These are phyloP conservation scores for Pyricularia pennisetigena DNA, from an alignment of 2,329 filamentous ascomycete species.

Conservation along the genomic window DNA sequence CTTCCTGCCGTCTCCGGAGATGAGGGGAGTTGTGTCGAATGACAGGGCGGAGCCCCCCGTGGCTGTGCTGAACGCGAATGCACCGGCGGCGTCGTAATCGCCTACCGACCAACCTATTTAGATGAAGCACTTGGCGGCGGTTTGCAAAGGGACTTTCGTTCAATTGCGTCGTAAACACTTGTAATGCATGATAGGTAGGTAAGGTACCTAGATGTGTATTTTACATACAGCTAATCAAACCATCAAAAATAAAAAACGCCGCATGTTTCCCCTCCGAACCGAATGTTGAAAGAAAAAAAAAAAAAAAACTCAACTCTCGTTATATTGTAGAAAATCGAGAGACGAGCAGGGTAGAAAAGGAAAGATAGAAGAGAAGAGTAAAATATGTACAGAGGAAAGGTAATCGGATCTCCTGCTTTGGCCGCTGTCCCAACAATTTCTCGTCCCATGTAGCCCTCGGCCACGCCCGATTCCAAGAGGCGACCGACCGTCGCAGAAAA, in stretches of 20 bases:
- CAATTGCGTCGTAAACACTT: no score
- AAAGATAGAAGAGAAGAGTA: background rate
- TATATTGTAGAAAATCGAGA: background rate
- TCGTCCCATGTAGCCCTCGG: background rate
- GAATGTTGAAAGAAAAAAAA: no score
- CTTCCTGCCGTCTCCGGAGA: background rate
- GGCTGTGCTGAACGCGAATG: background rate
- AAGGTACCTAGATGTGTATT: background rate
- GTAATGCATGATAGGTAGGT: background rate
- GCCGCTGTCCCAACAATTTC: background rate
- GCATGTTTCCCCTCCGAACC: background rate
- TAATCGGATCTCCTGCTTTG: background rate
- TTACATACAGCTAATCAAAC: background rate
- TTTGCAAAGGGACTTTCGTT: background rate
- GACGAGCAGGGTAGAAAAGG: background rate
- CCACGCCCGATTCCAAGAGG: no score
- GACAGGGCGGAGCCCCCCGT: no score
- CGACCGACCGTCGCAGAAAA: no score
- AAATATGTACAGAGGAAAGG: conserved; percentile 3
- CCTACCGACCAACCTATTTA: background rate
- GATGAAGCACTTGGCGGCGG: background rate
- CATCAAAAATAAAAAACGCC: background rate
- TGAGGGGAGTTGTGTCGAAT: background rate
- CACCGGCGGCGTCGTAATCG: background rate
- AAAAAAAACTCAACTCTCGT: background rate